These are phyloP conservation scores for Mortierella sp. DNA, from an alignment of 371 early-diverging fungal species.

Conservation along the genomic window DNA sequence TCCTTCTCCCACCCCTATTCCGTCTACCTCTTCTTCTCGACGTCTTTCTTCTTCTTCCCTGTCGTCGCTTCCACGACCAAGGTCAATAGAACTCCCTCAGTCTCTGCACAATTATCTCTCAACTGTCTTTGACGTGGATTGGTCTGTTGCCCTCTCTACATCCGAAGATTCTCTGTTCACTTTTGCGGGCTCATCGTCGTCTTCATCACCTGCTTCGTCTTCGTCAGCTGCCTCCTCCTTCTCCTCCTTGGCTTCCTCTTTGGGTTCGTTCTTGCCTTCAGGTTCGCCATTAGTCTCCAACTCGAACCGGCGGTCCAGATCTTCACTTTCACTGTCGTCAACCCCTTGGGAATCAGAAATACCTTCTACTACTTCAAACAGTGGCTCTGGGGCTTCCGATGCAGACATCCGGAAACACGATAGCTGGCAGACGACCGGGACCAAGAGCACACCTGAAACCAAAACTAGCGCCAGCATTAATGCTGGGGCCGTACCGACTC, in stretches of 20 bases:
- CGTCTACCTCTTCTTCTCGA: neutral
- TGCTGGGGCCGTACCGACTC: neutral
- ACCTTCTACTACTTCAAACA: neutral
- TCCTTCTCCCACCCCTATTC: neutral
- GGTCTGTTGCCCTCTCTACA: constrained; percentile 33
- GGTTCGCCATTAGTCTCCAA: constrained; percentile 10
- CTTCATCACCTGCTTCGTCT: neutral
- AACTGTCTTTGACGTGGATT: constrained; percentile 42
- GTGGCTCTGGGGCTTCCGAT: neutral
- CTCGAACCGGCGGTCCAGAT: constrained; percentile 4
- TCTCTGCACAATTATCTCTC: constrained; percentile 35
- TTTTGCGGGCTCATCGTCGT: constrained; percentile 7
- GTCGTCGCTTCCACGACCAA: constrained; percentile 30
- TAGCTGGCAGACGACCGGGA: neutral
- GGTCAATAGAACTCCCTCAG: constrained; percentile 36
- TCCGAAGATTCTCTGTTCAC: constrained; percentile 40
- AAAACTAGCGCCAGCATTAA: neutral
- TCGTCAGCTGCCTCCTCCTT: neutral
- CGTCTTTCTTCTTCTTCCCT: neutral
- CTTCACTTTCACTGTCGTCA: constrained; percentile 4
- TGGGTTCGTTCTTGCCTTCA: neutral
- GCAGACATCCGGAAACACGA: neutral
- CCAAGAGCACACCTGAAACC: neutral
- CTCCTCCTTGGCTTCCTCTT: neutral
- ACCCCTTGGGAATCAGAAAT: constrained; percentile 1